A percentile compares a stretch with the other conserved stretches of the same genome.
Evolutionary conservation across 306 rosid species (phyloP).

Genomic region (Begonia loranthoides): DNA sequence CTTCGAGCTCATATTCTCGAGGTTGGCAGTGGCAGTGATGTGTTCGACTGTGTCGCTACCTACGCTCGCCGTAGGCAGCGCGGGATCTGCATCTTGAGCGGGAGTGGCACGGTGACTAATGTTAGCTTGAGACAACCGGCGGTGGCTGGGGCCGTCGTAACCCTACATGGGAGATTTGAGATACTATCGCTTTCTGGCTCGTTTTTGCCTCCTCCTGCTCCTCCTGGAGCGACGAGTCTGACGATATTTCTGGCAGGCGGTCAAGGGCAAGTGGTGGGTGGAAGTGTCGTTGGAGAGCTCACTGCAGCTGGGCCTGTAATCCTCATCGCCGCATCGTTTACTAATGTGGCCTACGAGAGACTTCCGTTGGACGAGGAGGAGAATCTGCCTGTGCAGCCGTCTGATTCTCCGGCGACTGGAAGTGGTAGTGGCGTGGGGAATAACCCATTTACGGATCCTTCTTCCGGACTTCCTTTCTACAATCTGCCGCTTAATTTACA

Average conservation of each 20-base stretch:
- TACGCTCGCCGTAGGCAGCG: slow-evolving; percentile 84
- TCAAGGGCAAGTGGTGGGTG: slow-evolving; percentile 85
- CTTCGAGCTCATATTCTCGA: slow-evolving; percentile 89
- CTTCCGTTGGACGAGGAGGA: slow-evolving; percentile 63
- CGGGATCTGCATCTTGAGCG: slow-evolving; percentile 82
- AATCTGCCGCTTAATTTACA: slow-evolving; percentile 80
- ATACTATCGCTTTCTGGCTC: slow-evolving; percentile 74
- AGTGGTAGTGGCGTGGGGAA: slow-evolving; percentile 9
- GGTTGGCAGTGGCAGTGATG: slow-evolving; percentile 61
- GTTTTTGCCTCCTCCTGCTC: slow-evolving; percentile 84
- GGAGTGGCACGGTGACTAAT: slow-evolving; percentile 73
- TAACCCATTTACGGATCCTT: slow-evolving; percentile 45
- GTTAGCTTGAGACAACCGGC: slow-evolving; percentile 72
- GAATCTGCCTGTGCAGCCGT: slow-evolving; percentile 41
- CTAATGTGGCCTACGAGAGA: slow-evolving; percentile 80
- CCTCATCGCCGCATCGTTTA: slow-evolving; percentile 70
- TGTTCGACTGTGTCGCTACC: slow-evolving; percentile 62
- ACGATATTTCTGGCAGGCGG: slow-evolving; percentile 65
- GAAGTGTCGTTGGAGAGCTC: slow-evolving; percentile 81
- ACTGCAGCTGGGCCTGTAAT: slow-evolving; percentile 73
- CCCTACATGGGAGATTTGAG: slow-evolving; percentile 83
- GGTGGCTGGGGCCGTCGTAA: slow-evolving; percentile 40
- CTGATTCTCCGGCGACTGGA: slow-evolving; percentile 26
- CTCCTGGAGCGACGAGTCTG: slow-evolving; percentile 77
- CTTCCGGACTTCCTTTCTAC: slow-evolving; percentile 63